Conservation (phyloP, 805 yeast genomes). For the Priceomyces carsonii region DNA sequence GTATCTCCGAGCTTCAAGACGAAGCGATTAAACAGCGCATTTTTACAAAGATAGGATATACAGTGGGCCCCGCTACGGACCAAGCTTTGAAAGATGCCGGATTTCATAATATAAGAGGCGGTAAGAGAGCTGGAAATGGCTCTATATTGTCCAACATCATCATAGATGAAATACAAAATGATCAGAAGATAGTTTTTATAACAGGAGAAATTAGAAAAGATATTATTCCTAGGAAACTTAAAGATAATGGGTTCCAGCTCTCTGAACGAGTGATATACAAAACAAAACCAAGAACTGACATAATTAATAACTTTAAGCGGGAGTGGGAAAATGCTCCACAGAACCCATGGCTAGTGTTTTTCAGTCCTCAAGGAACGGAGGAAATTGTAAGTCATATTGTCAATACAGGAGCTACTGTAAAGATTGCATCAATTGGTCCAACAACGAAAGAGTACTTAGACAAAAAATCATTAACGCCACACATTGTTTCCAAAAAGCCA, state of each 20-base stretch:
- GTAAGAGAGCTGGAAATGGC: conserved; percentile 80
- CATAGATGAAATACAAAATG: conserved; percentile 27
- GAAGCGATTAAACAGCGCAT: conserved; percentile 23
- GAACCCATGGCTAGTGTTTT: conserved; percentile 74
- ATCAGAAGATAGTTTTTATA: conserved; percentile 59
- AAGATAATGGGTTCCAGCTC: conserved; percentile 42
- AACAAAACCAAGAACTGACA: conserved; percentile 55
- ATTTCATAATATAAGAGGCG: conserved; percentile 70
- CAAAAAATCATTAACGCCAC: conserved; percentile 53
- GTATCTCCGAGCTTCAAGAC: conserved; percentile 31
- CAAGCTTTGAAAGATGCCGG: conserved; percentile 60
- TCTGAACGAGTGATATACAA: conserved; percentile 68
- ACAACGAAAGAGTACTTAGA: conserved; percentile 72
- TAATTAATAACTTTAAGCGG: conserved; percentile 36
- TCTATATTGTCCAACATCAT: conserved; percentile 65
- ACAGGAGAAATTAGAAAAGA: conserved; percentile 88
- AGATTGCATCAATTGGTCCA: conserved; percentile 87
- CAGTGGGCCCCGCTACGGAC: conserved; percentile 91
- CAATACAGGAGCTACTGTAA: conserved; percentile 21
- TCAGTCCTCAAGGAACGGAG: conserved; percentile 88
- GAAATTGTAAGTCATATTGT: conserved; percentile 50
- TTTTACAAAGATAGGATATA: conserved; percentile 60
- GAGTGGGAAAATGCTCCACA: conserved; percentile 6
- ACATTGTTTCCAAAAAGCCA: conserved; percentile 71
- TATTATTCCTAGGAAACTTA: conserved; percentile 67